phyloP scores from a whole-genome alignment of 2,329 filamentous ascomycete genomes.

The Ciborinia camelliae region DNA sequence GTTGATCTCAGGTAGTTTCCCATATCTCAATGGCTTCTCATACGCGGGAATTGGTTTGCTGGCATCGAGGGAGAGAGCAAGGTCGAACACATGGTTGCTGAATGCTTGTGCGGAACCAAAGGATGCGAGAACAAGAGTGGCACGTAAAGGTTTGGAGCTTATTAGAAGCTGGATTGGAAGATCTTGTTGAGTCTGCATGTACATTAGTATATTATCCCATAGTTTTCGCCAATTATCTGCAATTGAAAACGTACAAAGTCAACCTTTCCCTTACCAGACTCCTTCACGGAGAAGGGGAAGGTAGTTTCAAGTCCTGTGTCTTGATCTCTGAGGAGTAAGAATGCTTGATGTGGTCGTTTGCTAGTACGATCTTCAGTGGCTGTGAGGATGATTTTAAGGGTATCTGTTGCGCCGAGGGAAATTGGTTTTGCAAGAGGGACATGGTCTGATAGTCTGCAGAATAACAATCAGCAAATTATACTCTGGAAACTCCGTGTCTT shows the following conservation, averaged over 20 bases:
- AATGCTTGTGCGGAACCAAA: slow-evolving; percentile 73
- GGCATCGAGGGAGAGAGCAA: slow-evolving; percentile 63
- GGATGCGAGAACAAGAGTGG: slow-evolving; percentile 80
- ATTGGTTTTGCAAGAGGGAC: slow-evolving; percentile 56
- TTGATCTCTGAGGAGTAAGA: slow-evolving; percentile 75
- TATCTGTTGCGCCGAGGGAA: slow-evolving; percentile 63
- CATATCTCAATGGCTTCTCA: slow-evolving; percentile 74
- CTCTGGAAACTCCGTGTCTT: not conserved
- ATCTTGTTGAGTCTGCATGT: slow-evolving; percentile 74
- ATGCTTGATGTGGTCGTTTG: slow-evolving; percentile 90
- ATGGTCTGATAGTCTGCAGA: slow-evolving; percentile 33
- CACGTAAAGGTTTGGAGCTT: slow-evolving; percentile 64
- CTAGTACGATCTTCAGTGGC: slow-evolving; percentile 72
- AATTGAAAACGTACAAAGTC: slow-evolving; percentile 65
- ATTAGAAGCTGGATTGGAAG: slow-evolving; percentile 78
- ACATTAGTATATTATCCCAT: slow-evolving; percentile 26
- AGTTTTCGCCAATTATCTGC: not conserved
- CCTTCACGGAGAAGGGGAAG: slow-evolving; percentile 79
- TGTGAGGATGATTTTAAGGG: slow-evolving; percentile 78
- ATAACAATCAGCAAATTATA: not conserved
- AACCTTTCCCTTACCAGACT: slow-evolving; percentile 79
- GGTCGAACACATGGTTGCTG: slow-evolving; percentile 67
- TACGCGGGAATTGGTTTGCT: slow-evolving; percentile 56
- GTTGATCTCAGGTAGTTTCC: slow-evolving; percentile 78
- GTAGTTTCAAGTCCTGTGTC: slow-evolving; percentile 78